Evolutionary conservation across 169 alveolate genomes (phyloP).

Genomic region (Plasmodium coatneyi): DNA sequence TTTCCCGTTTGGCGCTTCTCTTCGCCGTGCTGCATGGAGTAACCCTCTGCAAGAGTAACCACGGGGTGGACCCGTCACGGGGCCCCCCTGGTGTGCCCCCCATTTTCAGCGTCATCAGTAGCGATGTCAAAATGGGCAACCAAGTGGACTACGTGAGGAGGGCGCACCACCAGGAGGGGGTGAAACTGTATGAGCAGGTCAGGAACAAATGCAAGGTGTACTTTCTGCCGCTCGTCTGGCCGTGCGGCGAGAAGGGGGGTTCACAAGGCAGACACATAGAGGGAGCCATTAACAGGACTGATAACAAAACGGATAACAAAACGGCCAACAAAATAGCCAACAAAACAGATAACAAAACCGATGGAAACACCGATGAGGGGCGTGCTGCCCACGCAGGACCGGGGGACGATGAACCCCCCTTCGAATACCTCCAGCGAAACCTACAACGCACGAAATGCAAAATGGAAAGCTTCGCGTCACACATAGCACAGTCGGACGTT

Average conservation of each 20-base stretch:
- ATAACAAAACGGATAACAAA: not conserved
- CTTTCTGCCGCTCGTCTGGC: slow-evolving; percentile 45
- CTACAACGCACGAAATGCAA: not conserved
- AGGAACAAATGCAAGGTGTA: slow-evolving; percentile 24
- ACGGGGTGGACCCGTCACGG: not conserved
- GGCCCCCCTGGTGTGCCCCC: not conserved
- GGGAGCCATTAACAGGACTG: not conserved
- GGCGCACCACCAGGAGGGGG: not conserved
- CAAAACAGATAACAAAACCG: not conserved
- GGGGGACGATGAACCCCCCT: slow-evolving; percentile 1
- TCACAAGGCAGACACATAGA: not conserved
- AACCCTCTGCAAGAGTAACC: not conserved
- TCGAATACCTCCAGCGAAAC: slow-evolving; percentile 51
- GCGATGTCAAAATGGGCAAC: slow-evolving; percentile 15
- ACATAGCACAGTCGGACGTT: slow-evolving; percentile 19
- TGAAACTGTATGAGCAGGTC: slow-evolving; percentile 36
- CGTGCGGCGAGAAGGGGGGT: not conserved
- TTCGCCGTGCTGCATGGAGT: not conserved
- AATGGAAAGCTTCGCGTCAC: not conserved
- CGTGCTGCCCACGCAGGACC: too few relatives aligned
- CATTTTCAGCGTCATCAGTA: slow-evolving; percentile 48
- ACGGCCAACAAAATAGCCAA: not conserved
- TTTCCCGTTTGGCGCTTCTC: not conserved
- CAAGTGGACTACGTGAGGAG: slow-evolving; percentile 12
- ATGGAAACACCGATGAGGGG: not conserved